Base-by-base conservation (phyloP, 1,284 basidiomycete genomes). In the Leccinum solheimii region DNA sequence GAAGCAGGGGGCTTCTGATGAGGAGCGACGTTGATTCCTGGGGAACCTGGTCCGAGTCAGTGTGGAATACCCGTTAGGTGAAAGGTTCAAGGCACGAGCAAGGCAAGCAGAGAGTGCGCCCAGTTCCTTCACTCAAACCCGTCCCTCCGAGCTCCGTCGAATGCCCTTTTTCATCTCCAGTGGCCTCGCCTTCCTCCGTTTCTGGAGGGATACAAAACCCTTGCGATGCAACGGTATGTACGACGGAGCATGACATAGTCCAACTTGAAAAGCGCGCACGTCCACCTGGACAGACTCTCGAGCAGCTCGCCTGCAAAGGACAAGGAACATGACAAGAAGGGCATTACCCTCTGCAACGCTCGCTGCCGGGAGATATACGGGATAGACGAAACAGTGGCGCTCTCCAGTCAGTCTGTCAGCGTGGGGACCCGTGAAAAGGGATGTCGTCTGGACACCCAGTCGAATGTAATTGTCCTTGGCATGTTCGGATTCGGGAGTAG, bases 191-290 rank as follows among this genome's bases (percentile, higher is more conserved):
- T 5, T 77, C 75, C 38, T 81, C 83, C 26, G 86, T 83, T 52
- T 96, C 93, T 9, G 85, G 83, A 2, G 96, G 95, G 68, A 89
- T 88, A 77, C 95, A 99, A 80, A 98, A 99, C 5, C 97, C 97
- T 72, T 96, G 86, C 56, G 84, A 85, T 2, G 91, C 88, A 11
- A 99, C 78, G 14, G 88, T 88, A 23, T 85, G 83, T 67, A 95
- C 80, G 34, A 94, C 79, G 30, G 88, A 86, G 67, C 87, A 90
- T 38, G 43, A 97, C 83, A 68, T 89, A 91, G 66, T 86, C 82
- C 62, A 99, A 81, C 76, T 97, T 98, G 82, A 96, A 91, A 11
- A 94, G 75, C 7, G 91, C 79, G 68, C 88, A 87, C 21, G 86
- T 86, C 90, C 90, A 94, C 62, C 82, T 74, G 45, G 80, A 78